These are phyloP conservation scores for Rhododendron griersonianum DNA, from an alignment of 148 eudicot genomes.

Conservation along the genomic window DNA sequence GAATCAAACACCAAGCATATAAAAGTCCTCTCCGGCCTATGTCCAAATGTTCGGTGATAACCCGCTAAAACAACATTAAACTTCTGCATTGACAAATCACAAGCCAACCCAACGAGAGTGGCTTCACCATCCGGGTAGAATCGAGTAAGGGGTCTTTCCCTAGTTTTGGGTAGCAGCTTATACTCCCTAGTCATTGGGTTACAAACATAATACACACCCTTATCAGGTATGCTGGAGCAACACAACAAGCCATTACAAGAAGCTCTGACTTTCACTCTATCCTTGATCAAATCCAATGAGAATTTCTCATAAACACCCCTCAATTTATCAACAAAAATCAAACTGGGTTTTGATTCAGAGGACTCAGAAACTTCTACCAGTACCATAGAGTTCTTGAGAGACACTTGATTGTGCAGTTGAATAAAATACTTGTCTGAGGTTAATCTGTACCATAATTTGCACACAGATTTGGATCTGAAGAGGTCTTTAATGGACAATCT, in stretches of 20 bases:
- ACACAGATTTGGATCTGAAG: conserved; percentile 60
- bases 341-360: conserved; percentile 51
- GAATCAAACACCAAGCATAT: conserved; percentile 73
- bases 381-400: conserved; percentile 53
- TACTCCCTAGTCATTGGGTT: conserved; percentile 78
- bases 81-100: conserved; percentile 37
- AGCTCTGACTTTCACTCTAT: conserved; percentile 82
- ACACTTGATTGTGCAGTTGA: conserved; percentile 44
- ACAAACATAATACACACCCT: conserved; percentile 89
- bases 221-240: conserved; percentile 81
- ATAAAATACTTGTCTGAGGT: conserved; percentile 59
- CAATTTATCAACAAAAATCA: conserved; percentile 63
- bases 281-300: conserved; percentile 63
- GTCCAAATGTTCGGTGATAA: conserved; percentile 72
- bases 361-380: conserved; percentile 67
- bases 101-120: conserved; percentile 76
- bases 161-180: conserved; percentile 58
- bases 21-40: conserved; percentile 67
- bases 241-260: conserved; percentile 92
- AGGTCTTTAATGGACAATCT: conserved; percentile 74
- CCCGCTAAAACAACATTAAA: conserved; percentile 88
- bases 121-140: conserved; percentile 91
- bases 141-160: conserved; percentile 76
- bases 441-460: conserved; percentile 60
- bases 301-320: conserved; percentile 62